A percentile compares a stretch with the other conserved stretches of the same genome.
phyloP scores from a whole-genome alignment of 1,284 basidiomycete species.

The Coniophora puteana region DNA sequence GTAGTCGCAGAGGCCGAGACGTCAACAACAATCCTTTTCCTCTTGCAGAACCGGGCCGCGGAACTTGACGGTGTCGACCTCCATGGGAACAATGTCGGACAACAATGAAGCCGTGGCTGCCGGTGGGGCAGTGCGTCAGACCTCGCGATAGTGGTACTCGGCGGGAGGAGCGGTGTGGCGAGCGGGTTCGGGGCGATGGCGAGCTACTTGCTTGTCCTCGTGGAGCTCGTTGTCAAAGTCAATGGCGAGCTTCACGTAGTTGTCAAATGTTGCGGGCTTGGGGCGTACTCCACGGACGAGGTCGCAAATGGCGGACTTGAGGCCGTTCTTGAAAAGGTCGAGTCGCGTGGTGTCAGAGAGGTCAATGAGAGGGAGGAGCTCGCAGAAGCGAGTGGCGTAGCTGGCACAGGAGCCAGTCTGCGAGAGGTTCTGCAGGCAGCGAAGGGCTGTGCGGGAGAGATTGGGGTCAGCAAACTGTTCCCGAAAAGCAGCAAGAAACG shows the following conservation, averaged over 20 bases:
- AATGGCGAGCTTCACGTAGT: slow-evolving; percentile 5
- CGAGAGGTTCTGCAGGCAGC: slow-evolving; percentile 19
- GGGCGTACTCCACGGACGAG: slow-evolving; percentile 4
- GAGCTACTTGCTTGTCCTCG: neutral
- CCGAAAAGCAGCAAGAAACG: slow-evolving; percentile 19
- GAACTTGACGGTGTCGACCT: slow-evolving; percentile 15
- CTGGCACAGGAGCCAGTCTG: slow-evolving; percentile 22
- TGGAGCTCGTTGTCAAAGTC: slow-evolving; percentile 10
- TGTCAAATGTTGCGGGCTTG: slow-evolving; percentile 6
- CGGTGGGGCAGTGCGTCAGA: neutral
- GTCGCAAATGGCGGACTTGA: slow-evolving; percentile 12
- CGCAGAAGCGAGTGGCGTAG: slow-evolving; percentile 22
- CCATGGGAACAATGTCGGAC: slow-evolving; percentile 17
- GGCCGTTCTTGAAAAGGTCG: slow-evolving; percentile 9
- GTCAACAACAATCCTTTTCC: slow-evolving; percentile 22
- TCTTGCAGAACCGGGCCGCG: slow-evolving; percentile 18
- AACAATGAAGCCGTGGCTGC: slow-evolving; percentile 8
- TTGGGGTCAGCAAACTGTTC: slow-evolving; percentile 25
- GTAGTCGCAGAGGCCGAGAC: slow-evolving; percentile 23
- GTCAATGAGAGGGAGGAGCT: slow-evolving; percentile 20
- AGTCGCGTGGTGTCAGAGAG: slow-evolving; percentile 16
- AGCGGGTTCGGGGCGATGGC: neutral
- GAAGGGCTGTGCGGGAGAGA: slow-evolving; percentile 15
- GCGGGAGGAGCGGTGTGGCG: neutral
- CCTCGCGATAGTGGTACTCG: neutral